Evolutionary conservation across 1,284 basidiomycete species (phyloP).

Genomic region (Microbotryum intermedium): DNA sequence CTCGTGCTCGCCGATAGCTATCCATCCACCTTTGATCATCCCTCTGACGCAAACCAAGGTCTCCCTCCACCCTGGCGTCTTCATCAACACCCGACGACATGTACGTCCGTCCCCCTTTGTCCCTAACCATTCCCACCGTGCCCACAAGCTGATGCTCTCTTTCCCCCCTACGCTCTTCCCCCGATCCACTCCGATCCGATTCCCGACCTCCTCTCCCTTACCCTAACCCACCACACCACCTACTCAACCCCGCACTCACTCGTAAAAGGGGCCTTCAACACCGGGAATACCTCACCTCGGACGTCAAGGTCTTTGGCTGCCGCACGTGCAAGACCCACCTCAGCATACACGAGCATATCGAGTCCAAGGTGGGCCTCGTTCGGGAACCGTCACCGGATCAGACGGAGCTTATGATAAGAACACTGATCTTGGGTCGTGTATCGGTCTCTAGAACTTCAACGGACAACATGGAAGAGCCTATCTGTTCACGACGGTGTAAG

Average conservation of each 20-base stretch:
- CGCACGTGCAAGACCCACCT: slow-evolving; percentile 85
- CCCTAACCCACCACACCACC: neutral
- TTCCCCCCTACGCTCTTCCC: neutral
- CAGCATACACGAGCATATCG: slow-evolving; percentile 81
- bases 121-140: too few species aligned
- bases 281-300: slow-evolving; percentile 28
- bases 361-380: slow-evolving; percentile 64
- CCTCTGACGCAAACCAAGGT: too few species aligned
- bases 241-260: neutral
- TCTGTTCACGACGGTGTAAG: slow-evolving; percentile 69
- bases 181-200: neutral
- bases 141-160: neutral
- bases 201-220: neutral
- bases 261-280: slow-evolving; percentile 28
- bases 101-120: too few species aligned
- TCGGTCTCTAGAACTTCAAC: slow-evolving; percentile 38
- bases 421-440: neutral
- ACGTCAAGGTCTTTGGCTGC: slow-evolving; percentile 68
- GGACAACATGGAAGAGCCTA: slow-evolving; percentile 93
- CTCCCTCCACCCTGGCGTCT: too few species aligned
- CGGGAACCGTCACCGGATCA: neutral
- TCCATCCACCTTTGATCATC: too few species aligned
- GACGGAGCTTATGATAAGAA: neutral
- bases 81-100: too few species aligned
- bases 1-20: too few species aligned